Base-by-base conservation (phyloP, 2,329 filamentous ascomycete genomes). In the Colletotrichum cordylinicola region DNA sequence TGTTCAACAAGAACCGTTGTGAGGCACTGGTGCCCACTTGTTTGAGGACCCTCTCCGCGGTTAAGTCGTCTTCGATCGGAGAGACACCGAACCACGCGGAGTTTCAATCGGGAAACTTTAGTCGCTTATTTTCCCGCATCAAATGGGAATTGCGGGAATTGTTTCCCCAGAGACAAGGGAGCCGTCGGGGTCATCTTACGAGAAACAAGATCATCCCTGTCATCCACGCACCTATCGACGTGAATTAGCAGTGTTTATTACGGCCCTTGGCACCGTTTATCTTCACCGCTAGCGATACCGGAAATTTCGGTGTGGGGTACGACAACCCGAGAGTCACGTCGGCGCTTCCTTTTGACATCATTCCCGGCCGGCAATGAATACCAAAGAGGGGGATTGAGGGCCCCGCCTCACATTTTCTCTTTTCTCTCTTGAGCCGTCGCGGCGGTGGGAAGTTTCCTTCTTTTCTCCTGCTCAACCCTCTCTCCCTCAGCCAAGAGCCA, bases 231-330 rank as follows among this genome's bases (percentile, higher is more conserved):
- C 10, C 62, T 56, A 29, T 58, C 27, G 27, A 24, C 16, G 37
- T 55, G 24, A 55, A 52, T 73, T 68, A 27, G 58, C 43, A 13
- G 9, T 56, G 43, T 72, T 65, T 43, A 52, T 35, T 48, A 24
- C 43, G 69, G 33, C 29, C 43, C 69, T 62, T 68, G 56, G 27
- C 56, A 66, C 18, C 61, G 21, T 33, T 64, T 75, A 69, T 75
- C 74, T 74, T 65, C 29, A 60, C 70, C 70, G 70, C 64, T 55
- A 74, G 56, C 73, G 73, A 74, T 75, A 75, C 56, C 70, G 74
- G 74, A 74, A 65, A 65, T 73, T 73, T 73, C 70, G 64, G 70
- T 75, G 70, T 74, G 70, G 70, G 70, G 70, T 60, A 64, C 29
- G 5, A 12, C 64, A 60, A 15, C 33, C 70, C 74, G 56, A 64